A percentile compares a stretch with the other conserved stretches of the same genome.
phyloP scores from a whole-genome alignment of 352 stramenopile species.

The Phytophthora quininea region DNA sequence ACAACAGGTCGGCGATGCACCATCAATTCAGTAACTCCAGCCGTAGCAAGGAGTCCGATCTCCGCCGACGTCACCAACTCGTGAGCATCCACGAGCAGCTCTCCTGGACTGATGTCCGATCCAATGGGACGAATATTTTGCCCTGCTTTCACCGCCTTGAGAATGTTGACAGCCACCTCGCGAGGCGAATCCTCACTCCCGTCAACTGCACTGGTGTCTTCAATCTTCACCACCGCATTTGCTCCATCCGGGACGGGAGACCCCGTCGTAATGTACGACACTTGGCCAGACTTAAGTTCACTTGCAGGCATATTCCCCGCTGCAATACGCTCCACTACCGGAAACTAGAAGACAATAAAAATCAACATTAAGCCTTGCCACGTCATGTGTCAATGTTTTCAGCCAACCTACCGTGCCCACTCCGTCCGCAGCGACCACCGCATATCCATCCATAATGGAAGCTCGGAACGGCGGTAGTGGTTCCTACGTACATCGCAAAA shows the following conservation, averaged over 20 bases:
- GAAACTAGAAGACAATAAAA: constrained; percentile 47
- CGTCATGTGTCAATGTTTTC: constrained; percentile 4
- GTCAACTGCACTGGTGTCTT: constrained; percentile 85
- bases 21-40: constrained; percentile 73
- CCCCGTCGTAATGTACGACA: constrained; percentile 96
- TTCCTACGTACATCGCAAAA: constrained; percentile 41
- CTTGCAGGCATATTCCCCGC: constrained; percentile 59
- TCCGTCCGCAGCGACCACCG: constrained; percentile 87
- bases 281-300: constrained; percentile 50
- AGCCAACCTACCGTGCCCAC: constrained; percentile 53
- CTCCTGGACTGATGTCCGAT: constrained; percentile 88
- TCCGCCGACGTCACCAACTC: constrained; percentile 86
- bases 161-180: constrained; percentile 69
- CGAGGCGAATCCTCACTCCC: constrained; percentile 23
- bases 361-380: not conserved
- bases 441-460: constrained; percentile 99
- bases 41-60: constrained; percentile 93
- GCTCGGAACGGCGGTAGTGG: constrained; percentile 95
- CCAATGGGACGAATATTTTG: constrained; percentile 90
- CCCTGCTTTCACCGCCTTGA: constrained; percentile 56
- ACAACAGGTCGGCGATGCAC: constrained; percentile 80
- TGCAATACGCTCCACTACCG: constrained; percentile 69
- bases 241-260: constrained; percentile 89
- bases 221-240: constrained; percentile 95
- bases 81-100: constrained; percentile 79